These are phyloP conservation scores for Trichoderma sp. DNA, from an alignment of 2,329 filamentous ascomycete genomes.

Conservation along the genomic window DNA sequence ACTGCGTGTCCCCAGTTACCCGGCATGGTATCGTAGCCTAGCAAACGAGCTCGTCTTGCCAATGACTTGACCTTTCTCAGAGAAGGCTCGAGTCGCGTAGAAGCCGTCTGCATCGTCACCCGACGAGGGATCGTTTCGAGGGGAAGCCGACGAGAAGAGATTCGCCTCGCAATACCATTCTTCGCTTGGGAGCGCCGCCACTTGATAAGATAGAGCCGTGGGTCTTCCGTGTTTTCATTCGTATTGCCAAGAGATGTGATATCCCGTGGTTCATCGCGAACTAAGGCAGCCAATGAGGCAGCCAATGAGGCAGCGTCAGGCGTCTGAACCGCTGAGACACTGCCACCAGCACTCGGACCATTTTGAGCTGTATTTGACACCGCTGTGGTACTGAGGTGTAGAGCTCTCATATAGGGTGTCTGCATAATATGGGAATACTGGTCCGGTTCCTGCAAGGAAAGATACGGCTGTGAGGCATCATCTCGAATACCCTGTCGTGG, in stretches of 20 bases:
- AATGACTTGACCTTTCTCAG: not conserved
- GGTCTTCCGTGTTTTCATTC: slow-evolving; percentile 15
- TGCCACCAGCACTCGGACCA: not conserved
- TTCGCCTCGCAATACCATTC: slow-evolving; percentile 23
- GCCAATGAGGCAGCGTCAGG: not conserved
- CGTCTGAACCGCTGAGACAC: not conserved
- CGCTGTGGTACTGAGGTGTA: not conserved
- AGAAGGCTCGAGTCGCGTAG: slow-evolving; percentile 1
- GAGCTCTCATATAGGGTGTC: slow-evolving; percentile 11
- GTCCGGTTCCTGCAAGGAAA: not conserved
- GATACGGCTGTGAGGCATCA: not conserved
- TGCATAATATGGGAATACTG: slow-evolving; percentile 11
- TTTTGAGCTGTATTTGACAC: not conserved
- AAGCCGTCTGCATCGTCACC: slow-evolving; percentile 22
- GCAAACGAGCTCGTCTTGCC: not conserved
- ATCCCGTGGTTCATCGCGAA: not conserved
- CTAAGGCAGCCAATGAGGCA: not conserved
- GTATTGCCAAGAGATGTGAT: not conserved
- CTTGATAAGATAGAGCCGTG: slow-evolving; percentile 25
- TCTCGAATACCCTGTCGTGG: not conserved
- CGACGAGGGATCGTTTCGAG: slow-evolving; percentile 27
- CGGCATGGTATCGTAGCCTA: not conserved
- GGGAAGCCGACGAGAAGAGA: slow-evolving; percentile 26
- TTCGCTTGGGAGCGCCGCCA: slow-evolving; percentile 22
- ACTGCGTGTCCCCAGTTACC: slow-evolving; percentile 19